phyloP scores from a whole-genome alignment of 805 yeast genomes.

The Spathaspora sp. region DNA sequence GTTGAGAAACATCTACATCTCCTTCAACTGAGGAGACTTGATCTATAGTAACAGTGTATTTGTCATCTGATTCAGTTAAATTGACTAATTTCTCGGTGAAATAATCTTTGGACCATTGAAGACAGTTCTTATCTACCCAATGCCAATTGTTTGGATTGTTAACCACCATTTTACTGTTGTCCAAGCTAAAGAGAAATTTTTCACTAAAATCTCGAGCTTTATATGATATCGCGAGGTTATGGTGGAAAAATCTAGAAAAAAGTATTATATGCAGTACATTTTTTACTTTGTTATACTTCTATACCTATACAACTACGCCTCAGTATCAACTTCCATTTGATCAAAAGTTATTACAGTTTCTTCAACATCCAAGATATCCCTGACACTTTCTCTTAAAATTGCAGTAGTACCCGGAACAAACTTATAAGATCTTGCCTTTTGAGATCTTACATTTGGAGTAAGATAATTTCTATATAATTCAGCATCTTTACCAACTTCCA shows the following conservation, averaged over 20 bases:
- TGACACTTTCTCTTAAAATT: constrained; percentile 63
- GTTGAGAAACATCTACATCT: constrained; percentile 94
- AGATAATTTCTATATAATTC: constrained; percentile 78
- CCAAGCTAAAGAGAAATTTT: neutral
- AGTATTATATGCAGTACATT: constrained; percentile 1
- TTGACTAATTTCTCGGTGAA: constrained; percentile 61
- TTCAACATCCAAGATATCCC: constrained; percentile 63
- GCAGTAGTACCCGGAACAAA: constrained; percentile 95
- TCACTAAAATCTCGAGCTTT: neutral
- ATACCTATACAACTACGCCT: constrained; percentile 2
- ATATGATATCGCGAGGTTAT: neutral
- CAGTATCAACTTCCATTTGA: constrained; percentile 44
- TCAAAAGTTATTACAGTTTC: constrained; percentile 53
- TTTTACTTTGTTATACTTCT: neutral
- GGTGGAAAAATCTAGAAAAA: constrained; percentile 15
- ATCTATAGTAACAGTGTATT: constrained; percentile 32
- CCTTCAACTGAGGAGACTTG: constrained; percentile 71
- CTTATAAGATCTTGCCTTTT: constrained; percentile 78
- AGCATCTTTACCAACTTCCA: constrained; percentile 91
- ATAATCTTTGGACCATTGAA: constrained; percentile 83
- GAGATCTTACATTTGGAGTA: constrained; percentile 85
- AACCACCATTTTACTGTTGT: constrained; percentile 64
- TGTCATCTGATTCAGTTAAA: constrained; percentile 32
- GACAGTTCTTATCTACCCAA: constrained; percentile 98
- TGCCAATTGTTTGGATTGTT: constrained; percentile 99